Conservation (phyloP, 345 rosid genomes). For the Linum trigynum region DNA sequence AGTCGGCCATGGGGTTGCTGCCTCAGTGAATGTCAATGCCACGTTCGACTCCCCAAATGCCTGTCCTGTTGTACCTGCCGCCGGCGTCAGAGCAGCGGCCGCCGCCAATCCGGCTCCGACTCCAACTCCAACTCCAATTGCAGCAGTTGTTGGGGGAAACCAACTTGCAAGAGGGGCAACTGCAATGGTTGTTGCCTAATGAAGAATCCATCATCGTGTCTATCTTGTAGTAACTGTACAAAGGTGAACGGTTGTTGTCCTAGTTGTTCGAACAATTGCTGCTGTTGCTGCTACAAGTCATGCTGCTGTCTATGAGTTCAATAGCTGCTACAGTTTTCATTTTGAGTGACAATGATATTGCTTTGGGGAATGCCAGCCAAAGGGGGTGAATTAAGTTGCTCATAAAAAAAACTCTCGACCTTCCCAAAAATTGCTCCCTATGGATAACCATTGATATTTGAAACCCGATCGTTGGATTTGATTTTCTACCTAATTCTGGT, state of each 20-base stretch:
- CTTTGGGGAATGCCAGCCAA: too few relatives aligned
- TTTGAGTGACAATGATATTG: not conserved
- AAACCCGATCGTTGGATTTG: too few relatives aligned
- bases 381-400: too few relatives aligned
- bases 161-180: not conserved
- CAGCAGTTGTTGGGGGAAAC: not conserved
- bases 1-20: conserved; percentile 20
- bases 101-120: not conserved
- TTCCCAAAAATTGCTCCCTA: too few relatives aligned
- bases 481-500: too few relatives aligned
- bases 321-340: not conserved
- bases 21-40: conserved; percentile 8
- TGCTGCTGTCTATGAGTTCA: not conserved
- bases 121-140: not conserved
- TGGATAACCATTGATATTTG: too few relatives aligned
- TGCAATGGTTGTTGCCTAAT: not conserved
- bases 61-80: not conserved
- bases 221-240: not conserved
- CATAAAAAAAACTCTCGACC: too few relatives aligned
- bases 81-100: not conserved
- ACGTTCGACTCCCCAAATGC: conserved; percentile 9
- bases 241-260: not conserved
- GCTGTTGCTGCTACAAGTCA: not conserved
- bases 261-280: not conserved
- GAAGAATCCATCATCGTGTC: not conserved